Evolutionary conservation across 164 flowering plant genomes (phyloP), one percentile per base, ranked within the genome.

Genomic region (Sextonia rubra): DNA sequence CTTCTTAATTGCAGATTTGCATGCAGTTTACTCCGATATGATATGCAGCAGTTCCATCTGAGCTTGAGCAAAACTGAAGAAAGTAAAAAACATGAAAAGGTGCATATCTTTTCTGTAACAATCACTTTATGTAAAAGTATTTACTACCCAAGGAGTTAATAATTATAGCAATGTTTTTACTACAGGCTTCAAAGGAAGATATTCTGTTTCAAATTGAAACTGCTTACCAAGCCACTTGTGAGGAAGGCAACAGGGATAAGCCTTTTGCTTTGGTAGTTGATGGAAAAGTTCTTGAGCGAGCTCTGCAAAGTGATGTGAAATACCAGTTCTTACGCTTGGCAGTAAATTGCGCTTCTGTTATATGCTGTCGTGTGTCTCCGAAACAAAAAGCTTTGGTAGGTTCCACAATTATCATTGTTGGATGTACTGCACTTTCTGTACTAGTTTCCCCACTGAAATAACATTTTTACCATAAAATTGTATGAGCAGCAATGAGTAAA

Each of bases 311-410:
- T 52, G 88, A 88, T 30, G 70, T 85, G 73, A 85, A 85, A 76
- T 62, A 82, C 56, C 78, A 81, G 48, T 90, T 90, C 81, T 72
- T 90, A 44, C 68, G 52, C 18, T 83, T 90, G 74, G 94, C 91
- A 17, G 80, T 84, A 60, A 71, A 75, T 49, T 88, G 94, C 72
- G 87, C 88, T 30, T 85, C 91, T 71, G 91, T 90, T 60, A 81
- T 90, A 77, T 90, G 91, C 79, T 88, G 91, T 60, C 84, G 90
- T 0, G 89, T 88, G 1, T 90, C 94, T 49, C 91, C 94, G 6
- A 90, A 90, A 66, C 94, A 90, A 78, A 88, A 90, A 49, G 94
- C 94, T 7, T 72, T 86, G 88, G 94, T 90, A 83, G 3, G 84
- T 52, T 52, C 20, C 44, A 32, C 44, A 32, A 32, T 32, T 32